Evolutionary conservation across 1,284 basidiomycete genomes (phyloP).

Genomic region (Melampsora larici-populina): DNA sequence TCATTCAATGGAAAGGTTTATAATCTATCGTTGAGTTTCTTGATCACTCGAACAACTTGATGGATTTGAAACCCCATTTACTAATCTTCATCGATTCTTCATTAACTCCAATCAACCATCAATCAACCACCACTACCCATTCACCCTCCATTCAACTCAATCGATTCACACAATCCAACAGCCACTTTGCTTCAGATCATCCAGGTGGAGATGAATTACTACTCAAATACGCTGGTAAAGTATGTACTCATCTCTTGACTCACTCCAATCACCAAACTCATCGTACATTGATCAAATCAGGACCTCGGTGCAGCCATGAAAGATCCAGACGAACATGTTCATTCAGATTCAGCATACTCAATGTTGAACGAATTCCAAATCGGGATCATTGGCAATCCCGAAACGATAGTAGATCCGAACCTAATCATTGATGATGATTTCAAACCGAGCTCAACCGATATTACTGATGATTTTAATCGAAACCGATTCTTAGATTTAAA

Average conservation of each 20-base stretch:
- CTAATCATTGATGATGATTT: conserved; percentile 64
- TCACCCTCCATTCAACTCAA: background rate
- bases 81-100: no score
- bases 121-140: background rate
- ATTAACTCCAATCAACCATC: background rate
- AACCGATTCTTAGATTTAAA: conserved; percentile 89
- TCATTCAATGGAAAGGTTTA: conserved; percentile 70
- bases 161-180: conserved; percentile 48
- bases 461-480: conserved; percentile 72
- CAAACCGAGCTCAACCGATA: conserved; percentile 79
- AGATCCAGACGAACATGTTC: conserved; percentile 80
- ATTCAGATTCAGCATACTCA: conserved; percentile 85
- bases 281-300: conserved; percentile 54
- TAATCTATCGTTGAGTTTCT: conserved; percentile 59
- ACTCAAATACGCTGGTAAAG: conserved; percentile 55
- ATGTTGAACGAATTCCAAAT: conserved; percentile 84
- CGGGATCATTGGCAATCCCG: conserved; percentile 71
- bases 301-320: conserved; percentile 80
- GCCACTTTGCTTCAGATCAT: conserved; percentile 70
- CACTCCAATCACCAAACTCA: conserved; percentile 44
- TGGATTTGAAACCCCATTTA: no score
- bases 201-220: conserved; percentile 82
- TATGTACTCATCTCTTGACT: background rate
- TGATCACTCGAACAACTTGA: background rate
- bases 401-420: conserved; percentile 53